These are phyloP conservation scores for Salix caprea DNA, from an alignment of 345 rosid species.

Conservation along the genomic window DNA sequence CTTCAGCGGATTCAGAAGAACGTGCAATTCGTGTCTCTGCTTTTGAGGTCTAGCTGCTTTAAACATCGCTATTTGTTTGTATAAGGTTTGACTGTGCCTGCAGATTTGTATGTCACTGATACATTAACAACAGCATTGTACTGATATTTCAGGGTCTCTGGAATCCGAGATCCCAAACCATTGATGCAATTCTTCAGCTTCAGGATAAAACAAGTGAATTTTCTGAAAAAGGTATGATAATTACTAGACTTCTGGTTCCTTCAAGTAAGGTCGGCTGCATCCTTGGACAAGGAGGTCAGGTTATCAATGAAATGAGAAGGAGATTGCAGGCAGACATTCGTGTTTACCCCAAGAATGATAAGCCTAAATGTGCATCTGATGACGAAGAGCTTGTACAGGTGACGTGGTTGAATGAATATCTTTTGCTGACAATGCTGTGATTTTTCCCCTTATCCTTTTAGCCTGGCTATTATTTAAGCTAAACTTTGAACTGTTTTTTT, in stretches of 20 bases:
- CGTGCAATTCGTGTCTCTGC: slow-evolving; percentile 48
- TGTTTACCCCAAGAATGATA: slow-evolving; percentile 50
- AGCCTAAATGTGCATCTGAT: slow-evolving; percentile 47
- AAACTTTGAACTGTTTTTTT: slow-evolving; percentile 4
- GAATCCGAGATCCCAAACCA: slow-evolving; percentile 47
- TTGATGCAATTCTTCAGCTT: slow-evolving; percentile 56
- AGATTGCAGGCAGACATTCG: slow-evolving; percentile 56
- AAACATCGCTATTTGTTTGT: not conserved
- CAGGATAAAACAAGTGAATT: slow-evolving; percentile 46
- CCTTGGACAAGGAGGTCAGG: slow-evolving; percentile 60
- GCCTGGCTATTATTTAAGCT: not conserved
- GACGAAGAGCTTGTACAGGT: slow-evolving; percentile 68
- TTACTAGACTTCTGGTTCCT: slow-evolving; percentile 52
- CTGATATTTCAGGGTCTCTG: slow-evolving; percentile 36
- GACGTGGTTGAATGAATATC: slow-evolving; percentile 1
- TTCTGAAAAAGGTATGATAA: slow-evolving; percentile 40
- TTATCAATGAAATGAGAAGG: slow-evolving; percentile 64
- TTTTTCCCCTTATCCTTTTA: not conserved
- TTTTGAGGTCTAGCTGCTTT: slow-evolving; percentile 39
- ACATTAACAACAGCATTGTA: slow-evolving; percentile 13
- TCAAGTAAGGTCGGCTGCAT: slow-evolving; percentile 57
- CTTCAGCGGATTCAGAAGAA: slow-evolving; percentile 41
- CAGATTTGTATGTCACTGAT: slow-evolving; percentile 5
- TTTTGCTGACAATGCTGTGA: not conserved
- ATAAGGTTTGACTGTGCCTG: not conserved